Percentiles rank a stretch among this genome's conserved stretches.
phyloP scores from a whole-genome alignment of 768 basidiomycete species.

The Lentinula sp. region DNA sequence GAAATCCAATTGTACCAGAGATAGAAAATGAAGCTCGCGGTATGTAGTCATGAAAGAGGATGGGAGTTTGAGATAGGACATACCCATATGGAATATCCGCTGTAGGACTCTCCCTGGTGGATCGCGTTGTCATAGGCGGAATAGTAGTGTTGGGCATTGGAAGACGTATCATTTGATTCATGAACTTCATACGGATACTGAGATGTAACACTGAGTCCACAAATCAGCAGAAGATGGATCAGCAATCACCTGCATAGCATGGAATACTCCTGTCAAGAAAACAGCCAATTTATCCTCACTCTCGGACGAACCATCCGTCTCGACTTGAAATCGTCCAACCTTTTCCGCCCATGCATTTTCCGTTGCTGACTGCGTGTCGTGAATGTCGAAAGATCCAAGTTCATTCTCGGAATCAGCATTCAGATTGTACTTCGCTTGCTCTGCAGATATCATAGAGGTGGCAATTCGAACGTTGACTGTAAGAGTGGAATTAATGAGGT shows the following conservation, averaged over 20 bases:
- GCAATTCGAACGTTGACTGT: slow-evolving; percentile 54
- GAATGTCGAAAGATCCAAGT: slow-evolving; percentile 29
- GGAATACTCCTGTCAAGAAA: slow-evolving; percentile 61
- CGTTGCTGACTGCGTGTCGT: slow-evolving; percentile 42
- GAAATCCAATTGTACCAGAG: no score
- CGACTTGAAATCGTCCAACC: slow-evolving; percentile 41
- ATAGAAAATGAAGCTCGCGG: no score
- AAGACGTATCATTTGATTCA: slow-evolving; percentile 27
- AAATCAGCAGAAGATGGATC: background rate
- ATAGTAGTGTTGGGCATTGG: slow-evolving; percentile 39
- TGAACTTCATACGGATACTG: slow-evolving; percentile 76
- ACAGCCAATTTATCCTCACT: slow-evolving; percentile 37
- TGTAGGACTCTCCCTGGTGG: slow-evolving; percentile 65
- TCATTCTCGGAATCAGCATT: slow-evolving; percentile 40
- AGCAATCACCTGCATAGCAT: slow-evolving; percentile 46
- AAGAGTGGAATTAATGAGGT: slow-evolving; percentile 12
- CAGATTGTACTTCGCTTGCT: slow-evolving; percentile 53
- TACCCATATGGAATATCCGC: slow-evolving; percentile 79
- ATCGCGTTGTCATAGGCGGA: slow-evolving; percentile 69
- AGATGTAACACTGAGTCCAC: background rate
- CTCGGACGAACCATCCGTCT: slow-evolving; percentile 28
- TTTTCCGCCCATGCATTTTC: slow-evolving; percentile 54
- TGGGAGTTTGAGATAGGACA: slow-evolving; percentile 6
- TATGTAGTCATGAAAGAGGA: background rate
- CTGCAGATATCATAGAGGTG: slow-evolving; percentile 69